These are phyloP conservation scores for Kuraishia piskuri DNA, from an alignment of 805 yeast genomes.

Conservation along the genomic window DNA sequence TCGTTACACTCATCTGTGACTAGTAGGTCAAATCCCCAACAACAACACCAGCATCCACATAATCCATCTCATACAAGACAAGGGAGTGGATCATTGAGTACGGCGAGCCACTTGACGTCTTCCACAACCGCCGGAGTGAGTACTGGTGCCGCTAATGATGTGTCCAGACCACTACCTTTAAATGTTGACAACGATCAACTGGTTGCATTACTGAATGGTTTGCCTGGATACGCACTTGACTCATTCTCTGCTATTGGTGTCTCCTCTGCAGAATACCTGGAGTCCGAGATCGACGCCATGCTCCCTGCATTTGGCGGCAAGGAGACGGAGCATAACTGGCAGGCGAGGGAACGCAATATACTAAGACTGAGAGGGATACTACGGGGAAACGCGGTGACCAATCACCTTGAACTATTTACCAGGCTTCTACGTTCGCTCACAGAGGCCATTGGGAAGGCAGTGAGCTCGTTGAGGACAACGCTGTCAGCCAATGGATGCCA, in stretches of 20 bases:
- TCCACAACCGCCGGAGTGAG: not conserved
- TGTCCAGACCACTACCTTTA: slow-evolving; percentile 1
- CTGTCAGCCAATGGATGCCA: slow-evolving; percentile 70
- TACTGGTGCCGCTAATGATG: not conserved
- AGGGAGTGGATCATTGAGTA: not conserved
- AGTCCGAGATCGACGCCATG: slow-evolving; percentile 19
- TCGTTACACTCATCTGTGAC: not conserved
- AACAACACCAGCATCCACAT: slow-evolving; percentile 1
- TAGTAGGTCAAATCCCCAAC: not conserved
- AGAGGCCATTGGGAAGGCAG: slow-evolving; percentile 59
- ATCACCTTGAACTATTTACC: slow-evolving; percentile 23
- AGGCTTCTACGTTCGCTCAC: slow-evolving; percentile 29
- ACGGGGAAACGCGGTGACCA: slow-evolving; percentile 42
- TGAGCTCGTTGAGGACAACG: slow-evolving; percentile 75
- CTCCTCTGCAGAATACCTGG: not conserved
- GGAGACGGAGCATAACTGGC: slow-evolving; percentile 91
- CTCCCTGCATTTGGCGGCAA: slow-evolving; percentile 44
- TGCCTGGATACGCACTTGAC: slow-evolving; percentile 1
- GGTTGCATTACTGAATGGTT: not conserved
- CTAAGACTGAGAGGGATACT: slow-evolving; percentile 48
- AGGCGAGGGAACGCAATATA: slow-evolving; percentile 54
- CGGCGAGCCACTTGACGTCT: slow-evolving; percentile 2
- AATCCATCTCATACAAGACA: slow-evolving; percentile 2
- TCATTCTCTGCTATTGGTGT: not conserved
- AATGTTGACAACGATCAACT: not conserved